Evolutionary conservation across 495 filamentous ascomycete species (phyloP), one percentile per base, ranked within the genome.

Genomic region (Chaetomium tenue): DNA sequence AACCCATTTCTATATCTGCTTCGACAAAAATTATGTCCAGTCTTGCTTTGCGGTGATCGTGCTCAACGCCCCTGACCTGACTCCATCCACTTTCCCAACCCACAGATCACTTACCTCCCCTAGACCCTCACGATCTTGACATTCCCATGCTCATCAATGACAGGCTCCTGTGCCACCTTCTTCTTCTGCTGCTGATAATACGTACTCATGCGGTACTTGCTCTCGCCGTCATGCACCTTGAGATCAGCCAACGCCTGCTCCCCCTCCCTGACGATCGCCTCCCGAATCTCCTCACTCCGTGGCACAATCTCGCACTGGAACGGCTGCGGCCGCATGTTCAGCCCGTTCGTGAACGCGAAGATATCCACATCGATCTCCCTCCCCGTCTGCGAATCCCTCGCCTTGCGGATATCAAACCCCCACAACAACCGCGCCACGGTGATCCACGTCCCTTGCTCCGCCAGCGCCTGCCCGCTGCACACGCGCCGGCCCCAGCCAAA

Each of bases 401-500:
- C 81, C 63, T 83, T 83, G 64, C 78, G 74, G 50, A 84, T 77
- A 47, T 76, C 74, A 58, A 84, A 85, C 0, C 70, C 85, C 86
- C 86, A 87, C 2, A 87, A 68, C 25, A 85, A 60, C 12, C 81
- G 77, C 18, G 82, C 77, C 23, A 87, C 79, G 0, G 81, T 81
- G 33, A 86, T 77, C 76, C 82, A 86, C 4, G 84, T 77, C 6
- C 79, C 82, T 25, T 84, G 81, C 60, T 88, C 84, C 0, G 86
- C 86, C 0, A 87, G 71, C 4, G 82, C 81, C 55, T 85, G 83
- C 0, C 85, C 85, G 16, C 80, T 79, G 66, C 86, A 88, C 25
- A 87, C 79, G 6, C 86, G 76, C 2, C 85, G 77, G 25, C 86
- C 85, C 79, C 84, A 87, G 52, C 84, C 84, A 56, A 87, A 87